Evolutionary conservation across 805 yeast species (phyloP).

Genomic region (Candida chauliodis): DNA sequence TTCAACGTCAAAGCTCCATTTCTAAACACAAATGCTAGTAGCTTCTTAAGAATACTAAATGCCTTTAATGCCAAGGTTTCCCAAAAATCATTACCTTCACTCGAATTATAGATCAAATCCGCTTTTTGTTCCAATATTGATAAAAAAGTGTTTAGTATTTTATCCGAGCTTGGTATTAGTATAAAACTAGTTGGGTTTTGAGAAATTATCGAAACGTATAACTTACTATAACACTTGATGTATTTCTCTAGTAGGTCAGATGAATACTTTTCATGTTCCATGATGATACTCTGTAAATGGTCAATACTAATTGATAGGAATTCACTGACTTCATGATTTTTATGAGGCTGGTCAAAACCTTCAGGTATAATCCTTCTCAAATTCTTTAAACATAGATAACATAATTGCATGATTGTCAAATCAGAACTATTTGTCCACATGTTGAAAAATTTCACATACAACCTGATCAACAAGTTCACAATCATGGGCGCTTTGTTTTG

Average conservation of each 20-base stretch:
- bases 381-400: slow-evolving; percentile 74
- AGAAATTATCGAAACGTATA: slow-evolving; percentile 58
- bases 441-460: slow-evolving; percentile 58
- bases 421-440: slow-evolving; percentile 56
- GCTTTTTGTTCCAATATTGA: slow-evolving; percentile 64
- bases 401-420: slow-evolving; percentile 62
- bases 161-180: slow-evolving; percentile 59
- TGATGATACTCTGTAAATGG: slow-evolving; percentile 57
- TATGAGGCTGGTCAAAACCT: slow-evolving; percentile 70
- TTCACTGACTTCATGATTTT: slow-evolving; percentile 53
- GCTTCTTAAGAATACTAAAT: slow-evolving; percentile 58
- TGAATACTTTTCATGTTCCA: slow-evolving; percentile 48
- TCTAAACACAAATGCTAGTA: slow-evolving; percentile 59
- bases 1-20: slow-evolving; percentile 66
- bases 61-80: slow-evolving; percentile 67
- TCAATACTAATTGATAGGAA: slow-evolving; percentile 54
- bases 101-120: slow-evolving; percentile 54
- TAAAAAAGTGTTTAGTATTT: slow-evolving; percentile 59
- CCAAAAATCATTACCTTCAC: slow-evolving; percentile 65
- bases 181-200: slow-evolving; percentile 69
- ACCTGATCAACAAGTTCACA: slow-evolving; percentile 53
- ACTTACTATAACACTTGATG: slow-evolving; percentile 70
- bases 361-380: slow-evolving; percentile 70
- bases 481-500: slow-evolving; percentile 67
- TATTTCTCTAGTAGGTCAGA: slow-evolving; percentile 61